Evolutionary conservation across 495 filamentous ascomycete species (phyloP), one percentile per base, ranked within the genome.

Genomic region (Penicillium herquei): DNA sequence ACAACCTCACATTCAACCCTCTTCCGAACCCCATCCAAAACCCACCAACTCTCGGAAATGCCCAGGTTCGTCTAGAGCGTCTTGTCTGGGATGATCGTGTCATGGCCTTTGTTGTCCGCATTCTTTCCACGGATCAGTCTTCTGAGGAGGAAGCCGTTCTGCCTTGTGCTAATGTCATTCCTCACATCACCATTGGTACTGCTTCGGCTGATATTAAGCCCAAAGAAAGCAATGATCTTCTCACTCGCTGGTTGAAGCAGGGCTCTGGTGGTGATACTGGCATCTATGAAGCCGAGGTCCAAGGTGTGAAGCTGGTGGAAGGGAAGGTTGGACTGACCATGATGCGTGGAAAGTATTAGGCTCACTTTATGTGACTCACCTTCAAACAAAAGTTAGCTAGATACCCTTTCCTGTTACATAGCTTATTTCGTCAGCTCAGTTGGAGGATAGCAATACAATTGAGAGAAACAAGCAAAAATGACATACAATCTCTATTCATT

Each of bases 121-220:
- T 98, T 14, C 55, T 83, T 13, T 70, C 76, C 2, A 41, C 57
- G 0, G 65, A 68, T 7, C 62, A 55, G 12, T 53, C 63, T 21
- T 43, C 17, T 5, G 58, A 77, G 5, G 75, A 79, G 30, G 74
- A 78, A 39, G 57, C 63, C 4, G 60, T 60, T 9, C 90, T 89
- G 78, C 74, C 85, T 39, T 93, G 84, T 45, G 79, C 82, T 11
- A 98, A 98, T 66, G 65, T 73, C 30, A 78, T 93, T n/a, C 82
- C 90, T 13, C 94, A 98, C 69, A 79, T 98, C 45, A 98, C 94
- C 2, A 79, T 97, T 14, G 94, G 94, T 3, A 98, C 94, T 1
- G 81, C 82, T 18, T 72, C 80, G 52, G 71, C 76, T 51, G 62
- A 74, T 7, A 83, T 98, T 58, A 96, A 96, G 73, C 94, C 94